Evolutionary conservation across 768 basidiomycete genomes (phyloP).

Genomic region (Auricularia sp.): DNA sequence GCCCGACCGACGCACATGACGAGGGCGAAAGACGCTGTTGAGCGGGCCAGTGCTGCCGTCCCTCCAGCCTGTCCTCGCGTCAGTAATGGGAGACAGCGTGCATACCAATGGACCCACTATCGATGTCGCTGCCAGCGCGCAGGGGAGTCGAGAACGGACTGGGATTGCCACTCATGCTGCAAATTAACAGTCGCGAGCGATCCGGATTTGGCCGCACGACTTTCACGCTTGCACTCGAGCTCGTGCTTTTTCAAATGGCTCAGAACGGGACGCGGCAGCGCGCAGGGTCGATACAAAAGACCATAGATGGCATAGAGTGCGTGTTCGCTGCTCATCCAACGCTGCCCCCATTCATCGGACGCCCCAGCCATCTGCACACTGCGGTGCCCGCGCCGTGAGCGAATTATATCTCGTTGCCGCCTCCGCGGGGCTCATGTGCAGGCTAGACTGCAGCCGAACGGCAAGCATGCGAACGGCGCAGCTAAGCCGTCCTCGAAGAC

Average conservation of each 20-base stretch:
- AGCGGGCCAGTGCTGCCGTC: background rate
- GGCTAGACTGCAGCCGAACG: background rate
- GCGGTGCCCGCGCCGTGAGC: background rate
- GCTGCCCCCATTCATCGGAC: background rate
- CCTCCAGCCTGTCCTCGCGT: background rate
- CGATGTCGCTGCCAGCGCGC: background rate
- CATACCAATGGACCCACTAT: background rate
- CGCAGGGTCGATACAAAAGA: slow-evolving; percentile 2
- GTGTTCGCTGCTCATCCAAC: background rate
- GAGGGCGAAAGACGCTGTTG: background rate
- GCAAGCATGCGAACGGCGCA: background rate
- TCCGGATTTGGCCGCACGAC: too few relatives aligned
- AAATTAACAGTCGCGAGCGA: too few relatives aligned
- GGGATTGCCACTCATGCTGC: background rate
- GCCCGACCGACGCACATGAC: background rate
- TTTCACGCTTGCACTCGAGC: too few relatives aligned
- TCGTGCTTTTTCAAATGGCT: background rate
- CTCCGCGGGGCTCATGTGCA: background rate
- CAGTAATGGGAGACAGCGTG: background rate
- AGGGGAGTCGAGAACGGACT: background rate
- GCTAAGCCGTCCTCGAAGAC: background rate
- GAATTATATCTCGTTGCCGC: background rate
- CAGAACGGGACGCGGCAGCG: background rate
- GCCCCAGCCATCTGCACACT: background rate
- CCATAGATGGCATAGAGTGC: slow-evolving; percentile 2